Percentiles rank a stretch among this genome's conserved stretches.
Conservation (phyloP, 2,329 filamentous ascomycete species). For the Trichophyton verrucosum region DNA sequence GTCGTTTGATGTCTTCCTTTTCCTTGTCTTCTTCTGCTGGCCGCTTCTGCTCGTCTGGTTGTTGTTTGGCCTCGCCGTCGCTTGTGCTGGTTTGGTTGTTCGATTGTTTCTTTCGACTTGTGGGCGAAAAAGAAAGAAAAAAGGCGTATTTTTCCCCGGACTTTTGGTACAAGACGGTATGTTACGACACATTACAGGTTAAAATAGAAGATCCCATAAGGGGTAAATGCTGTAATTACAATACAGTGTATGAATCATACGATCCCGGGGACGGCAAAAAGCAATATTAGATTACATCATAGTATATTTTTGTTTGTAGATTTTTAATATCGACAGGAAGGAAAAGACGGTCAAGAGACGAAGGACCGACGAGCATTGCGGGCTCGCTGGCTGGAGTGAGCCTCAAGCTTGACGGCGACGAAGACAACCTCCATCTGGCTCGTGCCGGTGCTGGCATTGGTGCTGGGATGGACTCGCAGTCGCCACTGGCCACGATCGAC, state of each 20-base stretch:
- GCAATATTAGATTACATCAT: slow-evolving; percentile 4
- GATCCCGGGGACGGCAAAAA: not conserved
- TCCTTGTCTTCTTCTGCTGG: not conserved
- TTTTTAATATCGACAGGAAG: not conserved
- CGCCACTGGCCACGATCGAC: slow-evolving; percentile 61
- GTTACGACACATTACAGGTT: not conserved
- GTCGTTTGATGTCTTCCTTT: not conserved
- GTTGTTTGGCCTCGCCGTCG: not conserved
- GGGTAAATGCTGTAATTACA: not conserved
- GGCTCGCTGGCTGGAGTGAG: slow-evolving; percentile 50
- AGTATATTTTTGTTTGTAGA: not conserved
- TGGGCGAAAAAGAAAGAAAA: not conserved
- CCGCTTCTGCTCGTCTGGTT: not conserved
- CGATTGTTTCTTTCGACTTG: too few relatives aligned
- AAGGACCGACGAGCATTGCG: slow-evolving; percentile 57
- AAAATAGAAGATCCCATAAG: not conserved
- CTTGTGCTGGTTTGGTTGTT: not conserved
- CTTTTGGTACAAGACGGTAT: not conserved
- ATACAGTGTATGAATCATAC: not conserved
- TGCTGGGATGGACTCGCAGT: slow-evolving; percentile 46
- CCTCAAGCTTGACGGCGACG: slow-evolving; percentile 64
- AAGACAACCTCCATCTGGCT: slow-evolving; percentile 54
- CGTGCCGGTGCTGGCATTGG: slow-evolving; percentile 27
- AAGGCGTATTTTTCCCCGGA: not conserved
- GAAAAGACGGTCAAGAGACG: slow-evolving; percentile 29